Conservation (phyloP, 148 eudicot species). For the Rhododendron griersonianum region DNA sequence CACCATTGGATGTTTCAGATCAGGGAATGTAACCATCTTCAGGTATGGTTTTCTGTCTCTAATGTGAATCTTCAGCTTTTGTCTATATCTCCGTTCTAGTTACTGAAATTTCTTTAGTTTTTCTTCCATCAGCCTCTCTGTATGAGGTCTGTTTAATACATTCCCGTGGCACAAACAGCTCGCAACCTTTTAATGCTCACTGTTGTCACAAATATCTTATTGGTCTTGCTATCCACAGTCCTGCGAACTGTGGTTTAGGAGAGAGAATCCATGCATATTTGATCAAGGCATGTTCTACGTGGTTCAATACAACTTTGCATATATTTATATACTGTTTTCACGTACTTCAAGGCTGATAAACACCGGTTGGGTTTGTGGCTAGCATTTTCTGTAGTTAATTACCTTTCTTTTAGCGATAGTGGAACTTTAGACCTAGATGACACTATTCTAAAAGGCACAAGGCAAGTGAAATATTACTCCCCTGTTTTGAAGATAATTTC, state of each 20-base stretch:
- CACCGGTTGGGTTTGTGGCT: not conserved
- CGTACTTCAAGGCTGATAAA: not conserved
- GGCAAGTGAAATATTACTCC: not conserved
- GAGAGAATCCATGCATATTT: not conserved
- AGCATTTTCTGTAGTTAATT: not conserved
- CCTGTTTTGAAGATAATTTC: not conserved
- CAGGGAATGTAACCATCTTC: conserved; percentile 6
- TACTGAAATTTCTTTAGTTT: not conserved
- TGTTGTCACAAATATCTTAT: not conserved
- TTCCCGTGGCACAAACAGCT: not conserved
- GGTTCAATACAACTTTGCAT: not conserved
- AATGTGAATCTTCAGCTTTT: not conserved
- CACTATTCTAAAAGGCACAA: not conserved
- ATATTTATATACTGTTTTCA: not conserved
- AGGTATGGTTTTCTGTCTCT: conserved; percentile 9
- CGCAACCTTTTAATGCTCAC: not conserved
- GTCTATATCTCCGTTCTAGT: not conserved
- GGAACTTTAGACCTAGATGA: not conserved
- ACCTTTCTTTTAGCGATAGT: not conserved
- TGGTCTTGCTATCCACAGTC: not conserved
- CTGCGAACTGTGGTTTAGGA: not conserved
- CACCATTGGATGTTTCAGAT: not conserved
- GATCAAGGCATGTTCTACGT: too few relatives aligned
- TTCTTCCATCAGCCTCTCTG: not conserved
- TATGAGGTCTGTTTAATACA: not conserved